Percentiles rank a stretch among this genome's conserved stretches.
Evolutionary conservation across 495 filamentous ascomycete species (phyloP).

Genomic region (Aspergillus baeticus): DNA sequence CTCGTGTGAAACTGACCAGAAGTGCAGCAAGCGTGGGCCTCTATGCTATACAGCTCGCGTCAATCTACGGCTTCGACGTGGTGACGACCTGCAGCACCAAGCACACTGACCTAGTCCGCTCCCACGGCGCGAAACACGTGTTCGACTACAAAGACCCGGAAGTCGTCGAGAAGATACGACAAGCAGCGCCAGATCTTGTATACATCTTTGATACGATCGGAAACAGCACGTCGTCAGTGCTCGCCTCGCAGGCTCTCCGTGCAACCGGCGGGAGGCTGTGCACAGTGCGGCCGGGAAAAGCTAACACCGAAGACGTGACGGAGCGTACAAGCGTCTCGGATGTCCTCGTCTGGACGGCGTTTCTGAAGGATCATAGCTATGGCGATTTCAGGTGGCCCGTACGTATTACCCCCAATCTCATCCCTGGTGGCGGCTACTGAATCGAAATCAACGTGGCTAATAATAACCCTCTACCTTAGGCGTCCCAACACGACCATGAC

Average conservation of each 20-base stretch:
- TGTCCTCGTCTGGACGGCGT: neutral
- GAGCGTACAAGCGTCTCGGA: neutral
- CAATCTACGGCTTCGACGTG: conserved; percentile 22
- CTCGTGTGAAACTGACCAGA: neutral
- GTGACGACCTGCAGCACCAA: conserved; percentile 52
- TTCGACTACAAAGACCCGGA: conserved; percentile 50
- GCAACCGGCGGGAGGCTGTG: conserved; percentile 19
- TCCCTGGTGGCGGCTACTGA: too few relatives aligned
- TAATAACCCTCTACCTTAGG: conserved; percentile 19
- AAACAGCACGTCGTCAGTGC: conserved; percentile 16
- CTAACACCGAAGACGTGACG: conserved; percentile 25
- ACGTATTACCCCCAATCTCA: neutral
- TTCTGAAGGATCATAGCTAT: neutral
- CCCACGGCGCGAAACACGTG: conserved; percentile 45
- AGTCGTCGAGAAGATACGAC: conserved; percentile 23
- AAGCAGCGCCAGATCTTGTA: conserved; percentile 8
- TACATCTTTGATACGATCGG: conserved; percentile 35
- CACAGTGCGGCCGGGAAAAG: conserved; percentile 32
- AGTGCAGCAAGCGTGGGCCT: conserved; percentile 30
- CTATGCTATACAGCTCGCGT: conserved; percentile 33
- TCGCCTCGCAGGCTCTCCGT: conserved; percentile 16
- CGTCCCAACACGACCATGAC: conserved; percentile 26
- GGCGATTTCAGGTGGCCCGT: neutral
- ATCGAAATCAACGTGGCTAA: too few relatives aligned
- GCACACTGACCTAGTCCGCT: conserved; percentile 48